phyloP scores from a whole-genome alignment of 2,329 filamentous ascomycete species.

The Penicillium sp. region DNA sequence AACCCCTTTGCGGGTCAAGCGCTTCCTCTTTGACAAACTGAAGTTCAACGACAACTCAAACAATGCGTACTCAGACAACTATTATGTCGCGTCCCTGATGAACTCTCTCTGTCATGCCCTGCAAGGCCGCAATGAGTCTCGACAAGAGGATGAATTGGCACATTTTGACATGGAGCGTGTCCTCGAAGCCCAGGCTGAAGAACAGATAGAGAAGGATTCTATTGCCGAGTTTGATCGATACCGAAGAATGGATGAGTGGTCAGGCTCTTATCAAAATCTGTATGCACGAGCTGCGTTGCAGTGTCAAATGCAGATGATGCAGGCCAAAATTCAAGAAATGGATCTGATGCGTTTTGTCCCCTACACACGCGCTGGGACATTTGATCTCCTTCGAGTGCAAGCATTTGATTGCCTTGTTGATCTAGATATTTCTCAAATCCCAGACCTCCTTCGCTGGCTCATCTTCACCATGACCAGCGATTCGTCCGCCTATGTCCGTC shows the following conservation, averaged over 20 bases:
- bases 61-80: conserved; percentile 83
- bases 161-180: conserved; percentile 50
- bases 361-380: conserved; percentile 60
- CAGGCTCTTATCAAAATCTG: conserved; percentile 64
- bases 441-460: conserved; percentile 56
- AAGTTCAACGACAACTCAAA: conserved; percentile 93
- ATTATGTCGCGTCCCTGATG: conserved; percentile 83
- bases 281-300: conserved; percentile 62
- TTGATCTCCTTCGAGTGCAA: conserved; percentile 59
- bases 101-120: conserved; percentile 58
- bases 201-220: conserved; percentile 57
- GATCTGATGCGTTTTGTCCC: conserved; percentile 60
- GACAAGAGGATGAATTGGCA: conserved; percentile 41
- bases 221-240: conserved; percentile 64
- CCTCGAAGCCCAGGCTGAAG: conserved; percentile 50
- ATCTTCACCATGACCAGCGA: conserved; percentile 58
- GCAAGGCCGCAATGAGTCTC: conserved; percentile 42
- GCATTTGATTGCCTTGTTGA: conserved; percentile 60
- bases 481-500: conserved; percentile 58
- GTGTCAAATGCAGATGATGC: conserved; percentile 58
- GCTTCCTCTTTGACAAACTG: conserved; percentile 84
- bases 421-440: conserved; percentile 53
- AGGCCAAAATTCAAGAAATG: conserved; percentile 53
- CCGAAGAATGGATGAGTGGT: conserved; percentile 66
- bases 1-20: conserved; percentile 75